Conservation (phyloP, 768 basidiomycete genomes). For the Wakefieldia striispora region DNA sequence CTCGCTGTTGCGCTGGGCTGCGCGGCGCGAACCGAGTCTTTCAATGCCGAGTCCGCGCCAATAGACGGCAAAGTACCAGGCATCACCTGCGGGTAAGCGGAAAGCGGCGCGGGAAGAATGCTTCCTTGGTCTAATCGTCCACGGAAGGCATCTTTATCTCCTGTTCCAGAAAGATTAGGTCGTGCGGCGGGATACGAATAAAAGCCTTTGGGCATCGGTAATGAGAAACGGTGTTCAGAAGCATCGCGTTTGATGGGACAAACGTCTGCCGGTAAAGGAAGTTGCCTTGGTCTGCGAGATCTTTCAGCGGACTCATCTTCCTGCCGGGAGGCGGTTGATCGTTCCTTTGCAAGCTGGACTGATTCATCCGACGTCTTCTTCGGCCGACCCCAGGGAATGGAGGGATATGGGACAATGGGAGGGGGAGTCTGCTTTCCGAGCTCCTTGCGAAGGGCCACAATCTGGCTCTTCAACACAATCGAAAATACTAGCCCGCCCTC, state of each 20-base stretch:
- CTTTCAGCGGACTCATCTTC: conserved; percentile 1
- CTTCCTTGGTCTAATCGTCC: not conserved
- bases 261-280: not conserved
- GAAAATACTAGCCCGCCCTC: conserved; percentile 51
- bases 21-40: not conserved
- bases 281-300: not conserved
- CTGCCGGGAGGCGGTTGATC: not conserved
- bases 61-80: conserved; percentile 21
- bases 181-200: not conserved
- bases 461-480: conserved; percentile 51
- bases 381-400: not conserved
- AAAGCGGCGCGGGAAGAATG: conserved; percentile 21
- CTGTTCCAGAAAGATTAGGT: not conserved
- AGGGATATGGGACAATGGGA: not conserved
- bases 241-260: not conserved
- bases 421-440: conserved; percentile 44
- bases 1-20: not conserved
- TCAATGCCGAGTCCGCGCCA: not conserved
- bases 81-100: conserved; percentile 28
- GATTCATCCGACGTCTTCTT: conserved; percentile 1
- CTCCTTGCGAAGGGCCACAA: conserved; percentile 62
- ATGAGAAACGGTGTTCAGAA: not conserved
- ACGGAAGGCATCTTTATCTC: not conserved
- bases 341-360: not conserved
- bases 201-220: not conserved